These are phyloP conservation scores for Eimeria tenella DNA, from an alignment of 169 alveolate genomes.

Conservation along the genomic window DNA sequence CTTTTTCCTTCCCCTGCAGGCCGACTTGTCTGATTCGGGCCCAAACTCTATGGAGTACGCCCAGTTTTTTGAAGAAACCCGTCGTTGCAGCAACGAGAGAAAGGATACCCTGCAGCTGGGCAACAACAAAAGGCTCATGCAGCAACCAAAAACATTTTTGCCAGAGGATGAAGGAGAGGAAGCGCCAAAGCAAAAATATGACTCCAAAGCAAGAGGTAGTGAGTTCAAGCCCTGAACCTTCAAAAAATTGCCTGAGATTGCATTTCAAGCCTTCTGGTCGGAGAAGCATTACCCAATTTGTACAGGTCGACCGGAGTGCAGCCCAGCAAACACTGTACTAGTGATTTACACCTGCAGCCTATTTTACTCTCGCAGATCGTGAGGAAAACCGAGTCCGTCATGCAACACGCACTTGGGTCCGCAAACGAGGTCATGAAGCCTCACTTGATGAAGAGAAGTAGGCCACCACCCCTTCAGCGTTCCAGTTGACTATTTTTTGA, in stretches of 20 bases:
- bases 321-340: no score
- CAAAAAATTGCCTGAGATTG: no score
- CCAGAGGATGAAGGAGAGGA: not conserved
- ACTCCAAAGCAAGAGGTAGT: conserved; percentile 7
- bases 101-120: not conserved
- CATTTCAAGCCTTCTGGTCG: no score
- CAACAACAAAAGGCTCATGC: not conserved
- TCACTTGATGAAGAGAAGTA: conserved; percentile 44
- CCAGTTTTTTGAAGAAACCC: not conserved
- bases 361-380: not conserved
- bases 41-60: conserved; percentile 52
- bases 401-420: conserved; percentile 66
- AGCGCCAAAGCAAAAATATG: not conserved
- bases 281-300: no score
- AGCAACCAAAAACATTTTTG: not conserved
- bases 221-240: not conserved
- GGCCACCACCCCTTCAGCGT: not conserved
- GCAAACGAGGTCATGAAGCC: conserved; percentile 66
- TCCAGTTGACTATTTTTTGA: no score
- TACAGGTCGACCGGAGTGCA: no score
- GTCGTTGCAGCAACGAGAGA: conserved; percentile 11
- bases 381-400: conserved; percentile 56
- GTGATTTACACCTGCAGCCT: no score
- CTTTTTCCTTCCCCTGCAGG: not conserved
- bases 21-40: conserved; percentile 53